These are phyloP conservation scores for Phaeophleospora eucalypticola DNA, from an alignment of 2,329 filamentous ascomycete species.

Conservation along the genomic window DNA sequence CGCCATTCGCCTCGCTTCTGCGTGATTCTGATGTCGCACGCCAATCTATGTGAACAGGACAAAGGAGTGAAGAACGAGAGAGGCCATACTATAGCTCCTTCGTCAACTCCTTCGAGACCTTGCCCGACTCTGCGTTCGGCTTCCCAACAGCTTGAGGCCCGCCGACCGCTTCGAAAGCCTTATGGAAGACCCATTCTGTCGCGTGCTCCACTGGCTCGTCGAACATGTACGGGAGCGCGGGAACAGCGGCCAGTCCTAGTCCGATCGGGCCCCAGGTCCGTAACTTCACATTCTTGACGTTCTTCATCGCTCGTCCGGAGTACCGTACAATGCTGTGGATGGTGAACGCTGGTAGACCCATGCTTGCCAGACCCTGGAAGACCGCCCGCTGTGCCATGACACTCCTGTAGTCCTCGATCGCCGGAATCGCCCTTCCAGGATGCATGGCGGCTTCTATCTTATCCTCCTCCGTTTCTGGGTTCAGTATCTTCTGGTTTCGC, in stretches of 20 bases:
- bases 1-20: conserved; percentile 7
- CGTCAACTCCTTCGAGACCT: too few relatives aligned
- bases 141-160: conserved; percentile 55
- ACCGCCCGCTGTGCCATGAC: conserved; percentile 88
- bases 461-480: conserved; percentile 57
- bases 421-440: conserved; percentile 47
- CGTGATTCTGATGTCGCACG: background rate
- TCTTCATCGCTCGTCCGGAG: conserved; percentile 79
- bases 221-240: conserved; percentile 77
- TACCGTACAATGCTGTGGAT: conserved; percentile 92
- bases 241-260: conserved; percentile 62
- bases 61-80: background rate
- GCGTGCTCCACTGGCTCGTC: conserved; percentile 90
- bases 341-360: conserved; percentile 90
- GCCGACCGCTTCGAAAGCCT: conserved; percentile 69
- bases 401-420: conserved; percentile 83
- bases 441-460: conserved; percentile 12
- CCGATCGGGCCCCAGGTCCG: conserved; percentile 90
- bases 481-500: conserved; percentile 71
- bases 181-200: conserved; percentile 86
- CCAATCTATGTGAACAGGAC: background rate
- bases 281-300: conserved; percentile 68
- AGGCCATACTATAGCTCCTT: conserved; percentile 36
- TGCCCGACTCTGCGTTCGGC: too few relatives aligned
- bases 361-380: conserved; percentile 86